Evolutionary conservation across 2,329 filamentous ascomycete species (phyloP).

Genomic region (Lomentospora prolificans): DNA sequence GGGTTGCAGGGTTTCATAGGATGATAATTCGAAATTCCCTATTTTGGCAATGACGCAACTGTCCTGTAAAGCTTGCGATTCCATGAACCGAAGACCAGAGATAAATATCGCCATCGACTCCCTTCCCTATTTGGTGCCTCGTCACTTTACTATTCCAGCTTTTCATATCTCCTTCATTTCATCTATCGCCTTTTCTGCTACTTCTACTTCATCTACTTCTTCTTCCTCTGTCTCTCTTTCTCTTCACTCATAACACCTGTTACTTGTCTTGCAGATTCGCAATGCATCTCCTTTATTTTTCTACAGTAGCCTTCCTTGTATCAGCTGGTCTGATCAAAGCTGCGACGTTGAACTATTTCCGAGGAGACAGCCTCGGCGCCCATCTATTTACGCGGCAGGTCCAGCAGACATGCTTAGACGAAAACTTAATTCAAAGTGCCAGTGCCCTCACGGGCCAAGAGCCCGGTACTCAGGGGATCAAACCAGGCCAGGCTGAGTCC

Average conservation of each 20-base stretch:
- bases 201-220: no score
- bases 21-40: background rate
- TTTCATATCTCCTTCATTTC: background rate
- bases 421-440: conserved; percentile 29
- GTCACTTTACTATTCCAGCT: background rate
- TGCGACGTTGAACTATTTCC: background rate
- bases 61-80: background rate
- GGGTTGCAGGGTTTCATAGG: background rate
- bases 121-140: background rate
- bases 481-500: conserved; percentile 25
- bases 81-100: background rate
- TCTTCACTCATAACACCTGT: no score
- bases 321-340: conserved; percentile 2
- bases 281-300: background rate
- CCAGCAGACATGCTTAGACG: conserved; percentile 19
- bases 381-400: background rate
- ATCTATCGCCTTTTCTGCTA: background rate
- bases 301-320: background rate
- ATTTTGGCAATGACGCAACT: background rate
- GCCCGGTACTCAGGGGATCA: conserved; percentile 17
- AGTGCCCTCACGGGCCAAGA: conserved; percentile 30
- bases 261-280: background rate
- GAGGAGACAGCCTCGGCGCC: background rate
- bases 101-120: background rate
- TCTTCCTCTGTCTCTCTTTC: no score